Conservation (phyloP, 2,329 filamentous ascomycete species). For the Aspergillus latus region DNA sequence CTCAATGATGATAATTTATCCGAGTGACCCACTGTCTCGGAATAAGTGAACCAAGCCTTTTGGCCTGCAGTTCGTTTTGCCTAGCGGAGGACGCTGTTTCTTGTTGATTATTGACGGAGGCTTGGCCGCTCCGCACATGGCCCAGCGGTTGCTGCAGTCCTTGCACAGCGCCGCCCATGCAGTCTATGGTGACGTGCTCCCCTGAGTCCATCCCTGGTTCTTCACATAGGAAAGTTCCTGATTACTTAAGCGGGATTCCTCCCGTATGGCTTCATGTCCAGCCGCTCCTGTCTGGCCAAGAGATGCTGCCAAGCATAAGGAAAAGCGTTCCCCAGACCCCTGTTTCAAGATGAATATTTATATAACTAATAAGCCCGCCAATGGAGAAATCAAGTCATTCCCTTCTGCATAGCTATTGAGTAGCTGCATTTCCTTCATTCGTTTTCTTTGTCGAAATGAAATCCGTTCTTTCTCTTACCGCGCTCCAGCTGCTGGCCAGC, state of each 20-base stretch:
- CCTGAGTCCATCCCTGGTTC: background rate
- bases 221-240: background rate
- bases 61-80: background rate
- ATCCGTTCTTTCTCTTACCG: slow-evolving; percentile 14
- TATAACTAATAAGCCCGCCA: background rate
- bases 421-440: slow-evolving; percentile 4
- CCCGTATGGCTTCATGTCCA: background rate
- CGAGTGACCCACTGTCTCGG: slow-evolving; percentile 1
- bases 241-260: background rate
- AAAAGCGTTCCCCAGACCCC: background rate
- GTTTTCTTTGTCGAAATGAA: slow-evolving; percentile 13
- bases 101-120: background rate
- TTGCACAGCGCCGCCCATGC: background rate
- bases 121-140: slow-evolving; percentile 3
- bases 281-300: background rate
- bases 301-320: background rate
- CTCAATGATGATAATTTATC: background rate
- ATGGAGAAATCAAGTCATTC: background rate
- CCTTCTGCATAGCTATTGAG: slow-evolving; percentile 10
- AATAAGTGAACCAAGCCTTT: slow-evolving; percentile 1
- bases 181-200: background rate
- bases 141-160: background rate
- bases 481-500: slow-evolving; percentile 23
- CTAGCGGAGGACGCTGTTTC: background rate
- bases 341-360: slow-evolving; percentile 1